Evolutionary conservation across 2,329 filamentous ascomycete species (phyloP).

Genomic region (Claviceps capensis): DNA sequence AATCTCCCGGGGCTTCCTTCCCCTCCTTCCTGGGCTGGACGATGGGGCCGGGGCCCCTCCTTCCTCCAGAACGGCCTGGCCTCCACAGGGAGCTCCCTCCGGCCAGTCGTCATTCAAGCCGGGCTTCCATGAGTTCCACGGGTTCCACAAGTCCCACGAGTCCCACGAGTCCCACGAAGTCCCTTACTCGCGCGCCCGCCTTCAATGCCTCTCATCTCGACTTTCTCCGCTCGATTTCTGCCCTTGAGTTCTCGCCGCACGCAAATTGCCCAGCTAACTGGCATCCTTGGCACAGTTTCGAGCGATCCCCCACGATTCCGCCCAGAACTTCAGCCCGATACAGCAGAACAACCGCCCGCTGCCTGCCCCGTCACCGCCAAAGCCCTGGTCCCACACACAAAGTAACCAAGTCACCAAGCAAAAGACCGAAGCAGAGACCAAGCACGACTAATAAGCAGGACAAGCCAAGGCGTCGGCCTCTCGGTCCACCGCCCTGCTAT

Average conservation of each 20-base stretch:
- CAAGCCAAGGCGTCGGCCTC: background rate
- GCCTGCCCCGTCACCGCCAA: background rate
- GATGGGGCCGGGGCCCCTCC: too few species aligned
- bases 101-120: background rate
- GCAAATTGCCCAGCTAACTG: background rate
- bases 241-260: background rate
- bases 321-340: background rate
- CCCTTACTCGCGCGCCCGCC: background rate
- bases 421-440: background rate
- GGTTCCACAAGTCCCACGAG: background rate
- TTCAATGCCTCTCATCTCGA: background rate
- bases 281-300: background rate
- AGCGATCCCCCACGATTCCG: background rate
- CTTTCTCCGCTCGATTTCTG: too few species aligned
- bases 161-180: background rate
- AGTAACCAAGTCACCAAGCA: background rate
- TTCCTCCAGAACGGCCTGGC: background rate
- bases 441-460: background rate
- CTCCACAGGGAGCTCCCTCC: background rate
- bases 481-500: background rate
- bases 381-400: background rate
- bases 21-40: too few species aligned
- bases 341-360: background rate
- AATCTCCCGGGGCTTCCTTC: background rate
- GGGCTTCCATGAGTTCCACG: background rate